phyloP scores from a whole-genome alignment of 2,329 filamentous ascomycete species.

The Emydomyces testavorans region DNA sequence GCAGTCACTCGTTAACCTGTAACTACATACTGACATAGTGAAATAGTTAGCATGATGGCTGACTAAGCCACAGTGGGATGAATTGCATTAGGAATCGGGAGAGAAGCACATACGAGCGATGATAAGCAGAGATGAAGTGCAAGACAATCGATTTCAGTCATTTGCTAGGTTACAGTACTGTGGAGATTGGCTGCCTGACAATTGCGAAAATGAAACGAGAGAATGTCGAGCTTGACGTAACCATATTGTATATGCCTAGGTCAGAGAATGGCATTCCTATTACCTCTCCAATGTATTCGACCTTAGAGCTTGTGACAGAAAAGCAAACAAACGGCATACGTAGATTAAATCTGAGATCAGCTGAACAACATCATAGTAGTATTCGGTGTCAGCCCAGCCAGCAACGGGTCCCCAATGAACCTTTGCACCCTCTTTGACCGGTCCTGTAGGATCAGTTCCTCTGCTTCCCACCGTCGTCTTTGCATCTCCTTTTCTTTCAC shows the following conservation, averaged over 20 bases:
- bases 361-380: constrained; percentile 10
- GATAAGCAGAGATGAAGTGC: too few species aligned
- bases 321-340: neutral
- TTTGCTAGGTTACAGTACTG: too few species aligned
- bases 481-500: constrained; percentile 23
- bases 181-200: too few species aligned
- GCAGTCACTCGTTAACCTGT: neutral
- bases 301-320: neutral
- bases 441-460: constrained; percentile 30
- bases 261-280: too few species aligned
- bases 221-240: too few species aligned
- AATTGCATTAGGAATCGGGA: too few species aligned
- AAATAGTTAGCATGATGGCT: neutral
- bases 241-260: too few species aligned
- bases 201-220: too few species aligned
- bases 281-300: too few species aligned
- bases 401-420: constrained; percentile 13
- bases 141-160: too few species aligned
- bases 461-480: constrained; percentile 32
- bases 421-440: constrained; percentile 19
- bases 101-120: too few species aligned
- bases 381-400: constrained; percentile 5
- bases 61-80: neutral
- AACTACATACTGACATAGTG: too few species aligned
- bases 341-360: neutral